Conservation (phyloP, 2,329 filamentous ascomycete genomes). For the Cryoendolithus antarcticus region DNA sequence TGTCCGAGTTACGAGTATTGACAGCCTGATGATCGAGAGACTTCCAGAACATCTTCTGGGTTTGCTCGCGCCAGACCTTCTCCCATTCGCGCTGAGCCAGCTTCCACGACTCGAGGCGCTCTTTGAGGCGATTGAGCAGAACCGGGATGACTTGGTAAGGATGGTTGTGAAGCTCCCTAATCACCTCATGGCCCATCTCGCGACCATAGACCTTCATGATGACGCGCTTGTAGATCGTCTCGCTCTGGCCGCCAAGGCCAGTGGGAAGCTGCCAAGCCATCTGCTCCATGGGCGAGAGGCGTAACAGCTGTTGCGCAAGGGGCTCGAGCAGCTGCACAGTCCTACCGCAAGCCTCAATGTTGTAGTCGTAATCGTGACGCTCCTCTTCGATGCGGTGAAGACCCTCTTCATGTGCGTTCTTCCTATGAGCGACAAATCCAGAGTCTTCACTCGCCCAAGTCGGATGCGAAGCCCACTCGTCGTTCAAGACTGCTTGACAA, state of each 20-base stretch:
- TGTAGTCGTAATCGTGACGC: conserved; percentile 95
- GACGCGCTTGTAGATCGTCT: conserved; percentile 91
- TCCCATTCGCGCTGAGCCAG: conserved; percentile 96
- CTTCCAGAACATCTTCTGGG: conserved; percentile 86
- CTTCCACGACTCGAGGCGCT: conserved; percentile 96
- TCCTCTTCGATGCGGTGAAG: conserved; percentile 96
- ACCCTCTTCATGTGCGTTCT: conserved; percentile 89
- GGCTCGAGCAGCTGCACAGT: conserved; percentile 95
- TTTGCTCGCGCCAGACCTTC: conserved; percentile 96
- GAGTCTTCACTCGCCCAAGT: conserved; percentile 98
- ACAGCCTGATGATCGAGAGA: conserved; percentile 95
- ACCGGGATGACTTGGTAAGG: conserved; percentile 83
- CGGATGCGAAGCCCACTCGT: conserved; percentile 96
- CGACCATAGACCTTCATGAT: conserved; percentile 93
- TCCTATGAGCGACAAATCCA: conserved; percentile 92
- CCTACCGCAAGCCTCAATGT: conserved; percentile 88
- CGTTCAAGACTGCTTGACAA: conserved; percentile 85
- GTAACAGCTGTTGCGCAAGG: conserved; percentile 78
- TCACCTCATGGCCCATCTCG: conserved; percentile 72
- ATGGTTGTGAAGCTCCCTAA: conserved; percentile 71
- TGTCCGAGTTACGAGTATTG: conserved; percentile 75
- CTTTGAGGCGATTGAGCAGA: conserved; percentile 77
- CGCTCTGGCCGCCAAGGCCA: conserved; percentile 81
- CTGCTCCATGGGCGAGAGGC: conserved; percentile 50
- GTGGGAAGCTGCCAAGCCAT: conserved; percentile 72